These are phyloP conservation scores for Haematococcus sp. DNA, from an alignment of 139 green algal genomes.

Conservation along the genomic window DNA sequence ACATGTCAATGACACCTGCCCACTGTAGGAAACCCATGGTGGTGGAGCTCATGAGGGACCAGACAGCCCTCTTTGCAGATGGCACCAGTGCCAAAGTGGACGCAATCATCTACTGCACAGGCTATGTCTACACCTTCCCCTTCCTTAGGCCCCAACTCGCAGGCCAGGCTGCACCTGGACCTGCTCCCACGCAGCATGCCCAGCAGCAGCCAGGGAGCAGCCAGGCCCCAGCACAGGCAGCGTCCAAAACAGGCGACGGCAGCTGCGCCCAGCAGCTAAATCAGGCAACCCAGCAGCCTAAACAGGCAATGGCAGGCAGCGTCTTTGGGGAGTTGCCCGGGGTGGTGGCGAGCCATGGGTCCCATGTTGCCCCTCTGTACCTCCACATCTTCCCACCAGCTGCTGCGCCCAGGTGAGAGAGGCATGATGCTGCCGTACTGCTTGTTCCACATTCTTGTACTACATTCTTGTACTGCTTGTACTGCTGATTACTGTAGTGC, in stretches of 20 bases:
- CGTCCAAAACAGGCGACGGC: not conserved
- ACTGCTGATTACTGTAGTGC: too few relatives aligned
- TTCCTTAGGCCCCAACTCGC: slow-evolving; percentile 43
- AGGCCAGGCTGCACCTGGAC: not conserved
- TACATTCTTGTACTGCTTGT: too few relatives aligned
- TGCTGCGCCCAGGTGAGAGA: too few relatives aligned
- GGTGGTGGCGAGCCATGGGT: not conserved
- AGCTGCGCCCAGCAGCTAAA: not conserved
- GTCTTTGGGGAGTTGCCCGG: not conserved
- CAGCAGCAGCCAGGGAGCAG: not conserved
- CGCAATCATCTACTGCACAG: slow-evolving; percentile 71
- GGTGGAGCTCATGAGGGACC: slow-evolving; percentile 26
- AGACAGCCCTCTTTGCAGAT: slow-evolving; percentile 39
- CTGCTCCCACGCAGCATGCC: not conserved
- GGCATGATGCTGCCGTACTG: too few relatives aligned
- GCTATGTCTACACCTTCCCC: slow-evolving; percentile 68
- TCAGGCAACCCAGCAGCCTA: slow-evolving; percentile 1
- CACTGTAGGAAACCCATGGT: slow-evolving; percentile 38
- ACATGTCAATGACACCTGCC: not conserved
- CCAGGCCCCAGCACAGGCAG: not conserved
- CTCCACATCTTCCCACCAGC: slow-evolving; percentile 64
- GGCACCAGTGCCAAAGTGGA: slow-evolving; percentile 46
- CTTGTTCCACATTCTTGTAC: too few relatives aligned
- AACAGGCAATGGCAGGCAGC: not conserved
- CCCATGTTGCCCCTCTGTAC: slow-evolving; percentile 42